Evolutionary conservation across 805 yeast genomes (phyloP).

Genomic region (Suhomyces sp.): DNA sequence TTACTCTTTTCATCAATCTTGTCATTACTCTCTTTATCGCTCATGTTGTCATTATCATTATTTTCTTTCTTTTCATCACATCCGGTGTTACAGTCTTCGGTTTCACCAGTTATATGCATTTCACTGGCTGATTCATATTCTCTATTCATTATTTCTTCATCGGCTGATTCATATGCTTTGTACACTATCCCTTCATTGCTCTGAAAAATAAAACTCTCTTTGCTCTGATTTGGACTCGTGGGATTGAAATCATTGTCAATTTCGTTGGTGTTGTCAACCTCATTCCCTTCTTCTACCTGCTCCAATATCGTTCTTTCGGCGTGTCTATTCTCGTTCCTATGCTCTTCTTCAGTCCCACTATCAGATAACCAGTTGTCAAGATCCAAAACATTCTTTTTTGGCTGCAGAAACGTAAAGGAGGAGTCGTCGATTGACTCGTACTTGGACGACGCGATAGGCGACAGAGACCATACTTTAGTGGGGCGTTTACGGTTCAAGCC

Average conservation of each 20-base stretch:
- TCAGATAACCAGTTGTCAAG: conserved; percentile 23
- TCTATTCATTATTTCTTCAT: neutral
- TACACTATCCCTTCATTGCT: neutral
- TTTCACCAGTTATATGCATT: neutral
- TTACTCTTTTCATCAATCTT: neutral
- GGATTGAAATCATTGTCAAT: neutral
- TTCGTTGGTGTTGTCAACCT: neutral
- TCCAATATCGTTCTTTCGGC: neutral
- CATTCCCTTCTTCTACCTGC: neutral
- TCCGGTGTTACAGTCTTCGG: neutral
- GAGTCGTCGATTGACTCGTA: conserved; percentile 17
- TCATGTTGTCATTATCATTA: neutral
- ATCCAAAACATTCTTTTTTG: conserved; percentile 10
- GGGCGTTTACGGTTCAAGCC: neutral
- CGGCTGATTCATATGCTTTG: neutral
- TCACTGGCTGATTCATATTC: neutral
- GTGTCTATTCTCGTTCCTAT: neutral
- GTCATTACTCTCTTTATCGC: neutral
- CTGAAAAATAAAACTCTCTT: neutral
- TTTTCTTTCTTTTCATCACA: neutral
- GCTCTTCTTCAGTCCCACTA: conserved; percentile 7
- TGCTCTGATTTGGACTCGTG: neutral
- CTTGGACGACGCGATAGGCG: neutral
- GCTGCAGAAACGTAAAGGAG: conserved; percentile 14
- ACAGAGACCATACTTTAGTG: neutral